Conservation (phyloP, 106 monocot species). For the Hemerocallis citrina region DNA sequence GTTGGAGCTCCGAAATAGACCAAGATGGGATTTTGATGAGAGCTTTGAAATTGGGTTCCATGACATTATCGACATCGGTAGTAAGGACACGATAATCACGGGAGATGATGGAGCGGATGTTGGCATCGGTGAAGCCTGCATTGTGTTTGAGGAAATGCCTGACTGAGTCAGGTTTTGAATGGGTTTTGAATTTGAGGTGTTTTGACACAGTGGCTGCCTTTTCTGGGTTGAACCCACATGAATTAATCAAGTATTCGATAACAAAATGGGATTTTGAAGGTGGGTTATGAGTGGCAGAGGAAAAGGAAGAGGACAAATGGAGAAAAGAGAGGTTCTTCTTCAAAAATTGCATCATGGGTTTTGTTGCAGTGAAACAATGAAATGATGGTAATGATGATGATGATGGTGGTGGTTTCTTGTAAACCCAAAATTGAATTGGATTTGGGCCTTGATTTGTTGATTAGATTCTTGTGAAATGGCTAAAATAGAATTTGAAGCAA, state of each 20-base stretch:
- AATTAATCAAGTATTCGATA: neutral
- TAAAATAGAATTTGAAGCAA: too few species aligned
- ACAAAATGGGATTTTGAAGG: neutral
- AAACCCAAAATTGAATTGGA: too few species aligned
- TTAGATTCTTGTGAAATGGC: too few species aligned
- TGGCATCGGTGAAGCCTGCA: neutral
- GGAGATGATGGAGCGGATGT: neutral
- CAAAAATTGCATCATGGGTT: too few species aligned
- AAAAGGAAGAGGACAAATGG: too few species aligned
- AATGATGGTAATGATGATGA: too few species aligned
- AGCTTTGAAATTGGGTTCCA: neutral
- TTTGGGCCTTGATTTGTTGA: too few species aligned
- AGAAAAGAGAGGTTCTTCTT: too few species aligned
- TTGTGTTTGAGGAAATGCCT: slow-evolving; percentile 3
- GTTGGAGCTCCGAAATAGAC: neutral
- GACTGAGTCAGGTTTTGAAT: neutral
- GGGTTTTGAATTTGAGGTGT: neutral
- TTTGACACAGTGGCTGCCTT: neutral
- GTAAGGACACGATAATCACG: neutral
- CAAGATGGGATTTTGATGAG: too few species aligned
- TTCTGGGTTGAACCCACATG: neutral
- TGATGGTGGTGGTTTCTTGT: too few species aligned
- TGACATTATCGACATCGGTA: neutral
- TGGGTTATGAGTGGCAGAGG: neutral
- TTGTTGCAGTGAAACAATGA: too few species aligned